phyloP scores from a whole-genome alignment of 129 eudicot genomes.

The Tanacetum coccineum region DNA sequence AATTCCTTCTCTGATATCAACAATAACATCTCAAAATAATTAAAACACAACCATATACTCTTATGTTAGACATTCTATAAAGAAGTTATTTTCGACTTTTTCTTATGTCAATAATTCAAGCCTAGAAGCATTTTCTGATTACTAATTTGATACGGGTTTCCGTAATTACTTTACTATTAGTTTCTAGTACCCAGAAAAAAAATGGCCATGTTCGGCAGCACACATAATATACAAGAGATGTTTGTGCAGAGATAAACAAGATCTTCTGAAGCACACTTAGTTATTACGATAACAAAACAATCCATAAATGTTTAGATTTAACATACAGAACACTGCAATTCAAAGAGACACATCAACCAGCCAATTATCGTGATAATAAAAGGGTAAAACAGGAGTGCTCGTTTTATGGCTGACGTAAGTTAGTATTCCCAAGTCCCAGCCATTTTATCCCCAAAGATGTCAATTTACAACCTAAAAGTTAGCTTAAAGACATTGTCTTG shows the following conservation, averaged over 20 bases:
- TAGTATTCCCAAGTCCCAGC: too few relatives aligned
- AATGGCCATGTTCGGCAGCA: neutral
- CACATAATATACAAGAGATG: neutral
- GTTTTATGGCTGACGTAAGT: too few relatives aligned
- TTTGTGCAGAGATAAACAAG: neutral
- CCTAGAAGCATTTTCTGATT: neutral
- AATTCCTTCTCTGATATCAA: slow-evolving; percentile 63
- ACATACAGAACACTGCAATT: slow-evolving; percentile 1
- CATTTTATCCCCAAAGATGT: too few relatives aligned
- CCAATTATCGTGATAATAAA: neutral
- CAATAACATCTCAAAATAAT: neutral
- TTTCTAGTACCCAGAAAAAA: neutral
- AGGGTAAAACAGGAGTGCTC: too few relatives aligned
- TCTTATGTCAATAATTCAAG: neutral
- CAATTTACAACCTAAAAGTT: too few relatives aligned
- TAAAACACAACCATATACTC: slow-evolving; percentile 2
- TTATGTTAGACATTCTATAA: neutral
- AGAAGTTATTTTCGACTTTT: neutral
- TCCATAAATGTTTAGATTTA: neutral
- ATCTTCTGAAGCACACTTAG: neutral
- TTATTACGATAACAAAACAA: neutral
- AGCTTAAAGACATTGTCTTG: too few relatives aligned
- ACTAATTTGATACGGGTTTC: neutral
- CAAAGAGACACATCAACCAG: neutral
- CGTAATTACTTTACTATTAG: neutral